phyloP scores from a whole-genome alignment of 768 basidiomycete genomes.

The Leccinum broughii region DNA sequence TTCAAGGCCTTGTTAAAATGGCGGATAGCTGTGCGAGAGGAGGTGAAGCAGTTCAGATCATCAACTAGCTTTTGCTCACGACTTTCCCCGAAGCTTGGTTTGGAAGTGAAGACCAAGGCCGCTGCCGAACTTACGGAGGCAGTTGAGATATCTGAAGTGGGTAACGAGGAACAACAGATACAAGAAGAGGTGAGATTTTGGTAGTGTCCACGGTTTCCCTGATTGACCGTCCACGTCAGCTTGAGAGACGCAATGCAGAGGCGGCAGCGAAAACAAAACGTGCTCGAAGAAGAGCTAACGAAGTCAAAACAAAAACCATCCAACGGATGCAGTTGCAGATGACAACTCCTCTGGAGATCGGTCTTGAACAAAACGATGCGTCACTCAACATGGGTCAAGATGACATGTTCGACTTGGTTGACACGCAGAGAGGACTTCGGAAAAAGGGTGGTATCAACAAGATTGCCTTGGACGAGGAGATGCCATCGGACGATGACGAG shows the following conservation, averaged over 20 bases:
- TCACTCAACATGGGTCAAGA: conserved; percentile 74
- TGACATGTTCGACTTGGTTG: conserved; percentile 85
- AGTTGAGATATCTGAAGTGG: conserved; percentile 60
- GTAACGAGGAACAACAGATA: conserved; percentile 89
- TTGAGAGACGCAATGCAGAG: conserved; percentile 81
- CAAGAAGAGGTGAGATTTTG: conserved; percentile 68
- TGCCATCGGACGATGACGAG: conserved; percentile 42
- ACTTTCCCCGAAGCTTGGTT: conserved; percentile 56
- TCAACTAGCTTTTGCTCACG: conserved; percentile 7
- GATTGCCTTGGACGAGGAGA: conserved; percentile 44
- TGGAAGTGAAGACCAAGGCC: conserved; percentile 78
- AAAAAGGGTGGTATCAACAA: conserved; percentile 43
- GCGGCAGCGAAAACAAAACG: conserved; percentile 72
- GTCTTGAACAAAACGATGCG: conserved; percentile 78
- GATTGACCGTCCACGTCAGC: conserved; percentile 43
- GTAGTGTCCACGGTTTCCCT: not conserved
- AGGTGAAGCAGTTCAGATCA: conserved; percentile 46
- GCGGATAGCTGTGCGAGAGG: conserved; percentile 84
- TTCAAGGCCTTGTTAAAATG: conserved; percentile 93
- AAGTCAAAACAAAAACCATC: conserved; percentile 82
- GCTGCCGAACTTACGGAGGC: conserved; percentile 75
- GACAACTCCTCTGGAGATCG: conserved; percentile 97
- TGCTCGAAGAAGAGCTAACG: conserved; percentile 83
- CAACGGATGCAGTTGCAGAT: conserved; percentile 96
- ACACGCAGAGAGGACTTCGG: conserved; percentile 49